Percentiles rank a stretch among this genome's conserved stretches.
phyloP scores from a whole-genome alignment of 1,139 yeast genomes.

The Scheffersomyces quercinus region DNA sequence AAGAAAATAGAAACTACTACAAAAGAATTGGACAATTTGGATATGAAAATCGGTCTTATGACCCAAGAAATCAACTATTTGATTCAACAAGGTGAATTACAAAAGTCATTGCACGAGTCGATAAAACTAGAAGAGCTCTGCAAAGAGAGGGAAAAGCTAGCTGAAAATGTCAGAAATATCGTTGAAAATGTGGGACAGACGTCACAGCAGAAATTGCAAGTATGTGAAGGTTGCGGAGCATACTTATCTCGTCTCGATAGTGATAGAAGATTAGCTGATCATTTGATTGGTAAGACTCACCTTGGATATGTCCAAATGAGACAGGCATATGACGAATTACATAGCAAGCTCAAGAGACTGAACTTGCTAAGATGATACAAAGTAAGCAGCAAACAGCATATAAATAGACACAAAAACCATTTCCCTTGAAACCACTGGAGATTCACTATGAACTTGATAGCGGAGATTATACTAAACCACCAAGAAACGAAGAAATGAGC shows the following conservation, averaged over 20 bases:
- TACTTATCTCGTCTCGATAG: conserved; percentile 84
- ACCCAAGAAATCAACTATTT: conserved; percentile 68
- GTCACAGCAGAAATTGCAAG: conserved; percentile 88
- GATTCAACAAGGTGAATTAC: conserved; percentile 49
- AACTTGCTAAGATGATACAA: background rate
- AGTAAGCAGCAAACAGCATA: no score
- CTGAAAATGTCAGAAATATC: conserved; percentile 56
- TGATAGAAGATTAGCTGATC: conserved; percentile 88
- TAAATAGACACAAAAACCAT: no score
- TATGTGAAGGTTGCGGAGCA: conserved; percentile 91
- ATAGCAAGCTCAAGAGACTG: conserved; percentile 15
- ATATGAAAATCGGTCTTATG: conserved; percentile 66
- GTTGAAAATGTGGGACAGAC: conserved; percentile 81
- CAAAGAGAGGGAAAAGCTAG: conserved; percentile 48
- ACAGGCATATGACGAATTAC: conserved; percentile 54
- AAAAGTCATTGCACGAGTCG: conserved; percentile 52
- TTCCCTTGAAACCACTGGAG: no score
- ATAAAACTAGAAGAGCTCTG: conserved; percentile 45
- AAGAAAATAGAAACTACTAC: conserved; percentile 63
- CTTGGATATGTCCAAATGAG: conserved; percentile 79
- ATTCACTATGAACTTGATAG: no score
- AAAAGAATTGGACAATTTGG: conserved; percentile 65
- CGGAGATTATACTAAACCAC: no score
- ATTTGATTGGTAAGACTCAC: conserved; percentile 86
- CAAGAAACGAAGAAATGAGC: no score